Evolutionary conservation across 1,139 yeast species (phyloP).

Genomic region (Sugiyamaella sp.): DNA sequence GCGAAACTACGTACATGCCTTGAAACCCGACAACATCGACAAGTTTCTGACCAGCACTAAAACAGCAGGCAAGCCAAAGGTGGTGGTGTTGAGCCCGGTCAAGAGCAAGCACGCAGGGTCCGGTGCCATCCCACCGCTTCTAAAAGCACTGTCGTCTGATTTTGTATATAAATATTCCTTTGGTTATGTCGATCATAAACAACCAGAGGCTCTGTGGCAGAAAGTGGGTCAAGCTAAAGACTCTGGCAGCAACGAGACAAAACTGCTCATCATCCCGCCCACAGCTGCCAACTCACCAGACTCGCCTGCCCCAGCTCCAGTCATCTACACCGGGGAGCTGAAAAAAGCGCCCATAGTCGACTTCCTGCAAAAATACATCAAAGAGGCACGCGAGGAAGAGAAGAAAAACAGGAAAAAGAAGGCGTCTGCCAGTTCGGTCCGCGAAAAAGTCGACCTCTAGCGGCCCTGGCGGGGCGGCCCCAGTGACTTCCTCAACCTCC

Average conservation of each 20-base stretch:
- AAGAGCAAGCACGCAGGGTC: conserved; percentile 32
- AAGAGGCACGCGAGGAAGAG: conserved; percentile 3
- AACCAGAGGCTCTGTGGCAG: conserved; percentile 29
- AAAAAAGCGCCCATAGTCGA: conserved; percentile 38
- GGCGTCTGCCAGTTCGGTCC: neutral
- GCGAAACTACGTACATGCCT: conserved; percentile 51
- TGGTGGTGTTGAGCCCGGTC: conserved; percentile 36
- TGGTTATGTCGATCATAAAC: conserved; percentile 39
- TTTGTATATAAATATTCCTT: conserved; percentile 49
- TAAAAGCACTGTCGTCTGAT: conserved; percentile 77
- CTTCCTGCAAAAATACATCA: conserved; percentile 31
- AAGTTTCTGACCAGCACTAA: conserved; percentile 23
- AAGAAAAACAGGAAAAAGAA: conserved; percentile 20
- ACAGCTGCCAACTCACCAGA: conserved; percentile 19
- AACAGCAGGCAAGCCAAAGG: conserved; percentile 31
- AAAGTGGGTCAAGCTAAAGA: conserved; percentile 27
- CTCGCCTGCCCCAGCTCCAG: conserved; percentile 23
- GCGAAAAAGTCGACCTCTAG: conserved; percentile 16
- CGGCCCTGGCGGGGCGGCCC: neutral
- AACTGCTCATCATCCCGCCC: conserved; percentile 34
- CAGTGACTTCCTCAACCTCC: neutral
- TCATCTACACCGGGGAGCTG: conserved; percentile 40
- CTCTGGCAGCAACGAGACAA: conserved; percentile 30
- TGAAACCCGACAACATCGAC: conserved; percentile 25
- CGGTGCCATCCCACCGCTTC: conserved; percentile 53